These are phyloP conservation scores for Penicillium angulare DNA, from an alignment of 495 filamentous ascomycete species.

Conservation along the genomic window DNA sequence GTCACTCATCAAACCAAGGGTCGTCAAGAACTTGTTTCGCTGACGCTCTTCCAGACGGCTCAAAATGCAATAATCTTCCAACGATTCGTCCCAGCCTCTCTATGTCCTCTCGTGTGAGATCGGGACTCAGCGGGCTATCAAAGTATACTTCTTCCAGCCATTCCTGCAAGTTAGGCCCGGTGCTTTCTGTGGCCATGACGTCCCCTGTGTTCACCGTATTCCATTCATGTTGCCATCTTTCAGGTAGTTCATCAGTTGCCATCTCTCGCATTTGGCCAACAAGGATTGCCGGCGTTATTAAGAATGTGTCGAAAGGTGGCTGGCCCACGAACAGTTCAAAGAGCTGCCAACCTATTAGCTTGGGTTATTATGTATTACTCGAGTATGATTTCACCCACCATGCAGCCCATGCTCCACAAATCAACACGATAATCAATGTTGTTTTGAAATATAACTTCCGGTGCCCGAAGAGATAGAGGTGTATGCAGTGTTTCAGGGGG, in stretches of 20 bases:
- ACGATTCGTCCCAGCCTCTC: constrained; percentile 29
- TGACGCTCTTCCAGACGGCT: constrained; percentile 33
- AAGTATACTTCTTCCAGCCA: constrained; percentile 40
- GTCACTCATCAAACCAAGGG: constrained; percentile 30
- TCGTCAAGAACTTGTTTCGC: constrained; percentile 31
- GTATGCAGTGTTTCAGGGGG: constrained; percentile 31
- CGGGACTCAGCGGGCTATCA: constrained; percentile 20
- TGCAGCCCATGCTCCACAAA: constrained; percentile 44
- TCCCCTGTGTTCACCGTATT: constrained; percentile 19
- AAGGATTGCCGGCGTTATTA: constrained; percentile 30
- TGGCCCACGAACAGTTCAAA: constrained; percentile 40
- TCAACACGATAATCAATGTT: constrained; percentile 40
- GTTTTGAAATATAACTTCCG: constrained; percentile 43
- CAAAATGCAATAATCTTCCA: constrained; percentile 31
- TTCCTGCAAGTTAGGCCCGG: constrained; percentile 27
- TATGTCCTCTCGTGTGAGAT: constrained; percentile 31
- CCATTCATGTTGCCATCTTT: constrained; percentile 29
- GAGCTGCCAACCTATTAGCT: constrained; percentile 28
- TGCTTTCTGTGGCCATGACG: constrained; percentile 9
- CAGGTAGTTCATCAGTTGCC: constrained; percentile 29
- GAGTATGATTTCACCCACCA: constrained; percentile 26
- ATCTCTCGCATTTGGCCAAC: constrained; percentile 35
- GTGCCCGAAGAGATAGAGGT: constrained; percentile 34
- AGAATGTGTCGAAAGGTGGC: constrained; percentile 35
- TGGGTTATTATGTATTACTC: neutral